Evolutionary conservation across 1,139 yeast genomes (phyloP), one percentile per base, ranked within the genome.

Genomic region (Insectozyma bohioensis): DNA sequence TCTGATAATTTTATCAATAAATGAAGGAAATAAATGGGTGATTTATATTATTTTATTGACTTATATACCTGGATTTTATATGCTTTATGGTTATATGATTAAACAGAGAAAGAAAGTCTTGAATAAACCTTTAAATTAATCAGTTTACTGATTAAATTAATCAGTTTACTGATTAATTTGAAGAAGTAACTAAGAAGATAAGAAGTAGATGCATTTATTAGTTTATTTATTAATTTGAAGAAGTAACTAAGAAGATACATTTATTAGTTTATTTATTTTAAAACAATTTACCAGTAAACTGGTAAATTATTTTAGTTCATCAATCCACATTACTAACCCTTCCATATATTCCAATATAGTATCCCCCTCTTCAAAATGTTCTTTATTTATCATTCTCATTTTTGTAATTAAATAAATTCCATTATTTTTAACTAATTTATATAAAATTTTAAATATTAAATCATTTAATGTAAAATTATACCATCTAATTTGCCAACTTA

Each of bases 11-110:
- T 62, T 79, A 40, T 80, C 95, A 0, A 67, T 87, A 31, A 74
- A 68, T 22, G 77, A 75, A 34, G 95, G 95, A 10, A 71, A 66
- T 25, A 44, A 46, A 10, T 27, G 9, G 10, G 7, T 27, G 13
- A 63, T 55, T 12, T 62, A 69, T 59, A 69, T 59, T 2, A 67
- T 77, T 33, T 68, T 92, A 61, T 58, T 76, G 25, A 69, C 82
- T 12, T 92, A 90, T 54, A 67, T 82, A 29, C 97, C 97, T 5
- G 95, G 97, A 0, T 78, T 90, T 55, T 88, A 86, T 56, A 75
- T 82, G 52, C 71, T 92, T 52, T 92, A 79, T 63, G 72, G 85
- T 12, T 92, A 94, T 56, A 92, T 92, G 95, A 72, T 92, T 52
- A 78, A 73, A 47, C 97, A 92, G 63, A 80, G 97, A 65, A 72